Percentiles rank a stretch among this genome's conserved stretches.
phyloP scores from a whole-genome alignment of 148 eudicot species.

The Fallopia convolvulus region DNA sequence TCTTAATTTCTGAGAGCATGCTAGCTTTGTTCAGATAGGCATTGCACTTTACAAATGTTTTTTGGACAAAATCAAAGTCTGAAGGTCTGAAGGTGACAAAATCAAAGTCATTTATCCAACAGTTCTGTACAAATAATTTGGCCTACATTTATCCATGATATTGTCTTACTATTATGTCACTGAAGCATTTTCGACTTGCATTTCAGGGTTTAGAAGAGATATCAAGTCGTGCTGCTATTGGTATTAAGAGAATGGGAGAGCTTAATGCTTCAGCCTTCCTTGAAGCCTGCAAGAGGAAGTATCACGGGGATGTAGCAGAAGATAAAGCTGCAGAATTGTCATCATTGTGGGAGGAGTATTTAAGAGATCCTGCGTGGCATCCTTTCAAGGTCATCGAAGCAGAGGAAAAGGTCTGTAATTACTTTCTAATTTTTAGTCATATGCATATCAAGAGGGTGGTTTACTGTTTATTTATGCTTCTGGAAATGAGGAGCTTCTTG shows the following conservation, averaged over 20 bases:
- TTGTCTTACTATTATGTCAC: background rate
- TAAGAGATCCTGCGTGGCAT: slow-evolving; percentile 92
- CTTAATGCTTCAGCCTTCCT: slow-evolving; percentile 61
- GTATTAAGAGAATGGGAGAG: slow-evolving; percentile 94
- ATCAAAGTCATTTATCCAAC: background rate
- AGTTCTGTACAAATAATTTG: slow-evolving; percentile 1
- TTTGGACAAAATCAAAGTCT: background rate
- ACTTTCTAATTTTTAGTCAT: background rate
- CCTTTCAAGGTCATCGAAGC: slow-evolving; percentile 53
- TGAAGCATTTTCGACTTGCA: slow-evolving; percentile 5
- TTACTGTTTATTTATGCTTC: background rate
- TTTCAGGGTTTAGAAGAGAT: slow-evolving; percentile 68
- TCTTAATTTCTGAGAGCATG: background rate
- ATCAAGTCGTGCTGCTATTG: slow-evolving; percentile 38
- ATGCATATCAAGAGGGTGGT: background rate
- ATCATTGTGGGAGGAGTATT: slow-evolving; percentile 91
- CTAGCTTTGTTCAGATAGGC: background rate
- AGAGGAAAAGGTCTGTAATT: slow-evolving; percentile 10
- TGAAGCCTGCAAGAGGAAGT: slow-evolving; percentile 64
- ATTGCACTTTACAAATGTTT: slow-evolving; percentile 2
- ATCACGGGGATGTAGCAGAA: slow-evolving; percentile 52
- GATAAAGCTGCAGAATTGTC: slow-evolving; percentile 74
- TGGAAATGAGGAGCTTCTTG: background rate
- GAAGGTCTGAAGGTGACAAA: no score
- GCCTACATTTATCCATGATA: slow-evolving; percentile 5